These are phyloP conservation scores for Fusarium concolor DNA, from an alignment of 2,329 filamentous ascomycete genomes.

Conservation along the genomic window DNA sequence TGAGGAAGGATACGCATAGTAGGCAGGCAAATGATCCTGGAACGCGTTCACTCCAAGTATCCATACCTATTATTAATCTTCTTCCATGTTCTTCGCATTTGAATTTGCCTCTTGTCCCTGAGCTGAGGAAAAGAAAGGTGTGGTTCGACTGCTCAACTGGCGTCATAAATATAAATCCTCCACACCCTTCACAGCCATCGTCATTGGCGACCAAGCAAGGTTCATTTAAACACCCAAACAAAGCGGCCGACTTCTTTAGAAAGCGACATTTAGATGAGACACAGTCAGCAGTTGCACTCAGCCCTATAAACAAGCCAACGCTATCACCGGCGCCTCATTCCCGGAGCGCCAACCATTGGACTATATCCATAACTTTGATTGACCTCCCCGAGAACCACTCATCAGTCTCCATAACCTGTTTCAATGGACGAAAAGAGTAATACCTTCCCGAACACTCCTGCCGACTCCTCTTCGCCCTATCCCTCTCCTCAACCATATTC, in stretches of 20 bases:
- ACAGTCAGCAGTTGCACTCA: slow-evolving; percentile 26
- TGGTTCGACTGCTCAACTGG: background rate
- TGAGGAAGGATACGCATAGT: background rate
- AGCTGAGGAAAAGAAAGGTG: background rate
- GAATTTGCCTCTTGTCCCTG: background rate
- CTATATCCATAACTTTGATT: slow-evolving; percentile 8
- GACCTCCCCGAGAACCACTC: background rate
- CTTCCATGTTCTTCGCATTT: background rate
- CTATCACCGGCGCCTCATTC: slow-evolving; percentile 4
- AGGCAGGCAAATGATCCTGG: background rate
- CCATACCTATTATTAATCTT: slow-evolving; percentile 3
- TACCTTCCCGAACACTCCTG: slow-evolving; percentile 18
- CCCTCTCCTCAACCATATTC: slow-evolving; percentile 35
- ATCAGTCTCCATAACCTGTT: slow-evolving; percentile 12
- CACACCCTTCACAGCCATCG: background rate
- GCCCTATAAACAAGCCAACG: slow-evolving; percentile 7
- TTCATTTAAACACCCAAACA: background rate
- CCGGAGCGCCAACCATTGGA: background rate
- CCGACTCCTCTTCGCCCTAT: slow-evolving; percentile 19
- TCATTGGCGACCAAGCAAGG: background rate
- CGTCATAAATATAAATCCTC: background rate
- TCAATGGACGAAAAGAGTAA: slow-evolving; percentile 20
- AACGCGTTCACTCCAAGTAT: background rate
- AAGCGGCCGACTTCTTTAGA: slow-evolving; percentile 3
- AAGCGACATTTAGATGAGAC: slow-evolving; percentile 6